Evolutionary conservation across 2,329 filamentous ascomycete genomes (phyloP).

Genomic region (Colletotrichum salicis): DNA sequence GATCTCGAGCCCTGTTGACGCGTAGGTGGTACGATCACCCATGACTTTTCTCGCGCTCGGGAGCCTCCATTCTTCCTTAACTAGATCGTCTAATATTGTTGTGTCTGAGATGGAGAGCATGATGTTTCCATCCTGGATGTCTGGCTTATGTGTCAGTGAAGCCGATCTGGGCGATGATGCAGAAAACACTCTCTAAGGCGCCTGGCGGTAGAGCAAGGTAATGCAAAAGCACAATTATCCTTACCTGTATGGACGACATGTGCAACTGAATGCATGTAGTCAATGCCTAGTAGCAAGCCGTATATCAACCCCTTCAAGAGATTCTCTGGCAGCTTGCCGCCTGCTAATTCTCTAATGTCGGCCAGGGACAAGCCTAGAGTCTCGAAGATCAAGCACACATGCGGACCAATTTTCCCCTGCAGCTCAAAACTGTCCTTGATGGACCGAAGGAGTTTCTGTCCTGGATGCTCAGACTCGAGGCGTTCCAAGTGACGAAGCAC

Average conservation of each 20-base stretch:
- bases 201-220: too few species aligned
- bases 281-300: slow-evolving; percentile 19
- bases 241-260: slow-evolving; percentile 32
- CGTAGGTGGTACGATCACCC: slow-evolving; percentile 42
- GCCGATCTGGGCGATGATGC: too few species aligned
- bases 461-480: slow-evolving; percentile 23
- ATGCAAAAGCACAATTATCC: neutral
- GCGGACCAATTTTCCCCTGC: neutral
- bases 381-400: slow-evolving; percentile 22
- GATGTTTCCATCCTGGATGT: slow-evolving; percentile 41
- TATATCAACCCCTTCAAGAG: slow-evolving; percentile 21
- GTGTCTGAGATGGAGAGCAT: slow-evolving; percentile 37
- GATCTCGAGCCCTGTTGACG: slow-evolving; percentile 40
- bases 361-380: slow-evolving; percentile 29
- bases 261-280: slow-evolving; percentile 28
- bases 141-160: slow-evolving; percentile 16
- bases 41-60: slow-evolving; percentile 43
- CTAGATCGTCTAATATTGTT: slow-evolving; percentile 31
- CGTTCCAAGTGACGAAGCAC: slow-evolving; percentile 9
- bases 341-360: slow-evolving; percentile 31
- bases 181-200: too few species aligned
- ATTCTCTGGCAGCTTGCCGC: slow-evolving; percentile 28
- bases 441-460: neutral
- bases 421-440: slow-evolving; percentile 23
- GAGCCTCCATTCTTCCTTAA: slow-evolving; percentile 30